Evolutionary conservation across 106 monocot species (phyloP).

Genomic region (Xerophyta viscosa): DNA sequence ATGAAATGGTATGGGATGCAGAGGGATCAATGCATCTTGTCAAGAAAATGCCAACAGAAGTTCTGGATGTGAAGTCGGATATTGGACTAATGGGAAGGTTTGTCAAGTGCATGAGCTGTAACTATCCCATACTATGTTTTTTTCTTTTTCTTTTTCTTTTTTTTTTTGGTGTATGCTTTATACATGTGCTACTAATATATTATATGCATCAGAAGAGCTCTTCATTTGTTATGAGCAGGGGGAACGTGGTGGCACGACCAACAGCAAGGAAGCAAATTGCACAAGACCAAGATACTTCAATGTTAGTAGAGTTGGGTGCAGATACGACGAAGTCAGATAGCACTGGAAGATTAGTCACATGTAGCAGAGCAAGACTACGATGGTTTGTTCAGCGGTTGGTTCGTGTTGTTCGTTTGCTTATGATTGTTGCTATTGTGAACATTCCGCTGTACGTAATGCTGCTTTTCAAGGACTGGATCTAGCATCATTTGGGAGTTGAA

Average conservation of each 20-base stretch:
- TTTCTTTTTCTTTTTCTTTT: not conserved
- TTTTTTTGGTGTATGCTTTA: not conserved
- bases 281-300: constrained; percentile 32
- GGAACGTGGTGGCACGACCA: constrained; percentile 47
- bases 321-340: constrained; percentile 30
- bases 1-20: constrained; percentile 97
- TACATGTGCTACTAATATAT: not conserved
- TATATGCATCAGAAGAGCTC: not conserved
- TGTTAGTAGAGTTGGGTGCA: constrained; percentile 37
- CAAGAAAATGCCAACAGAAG: constrained; percentile 33
- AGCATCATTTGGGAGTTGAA: not conserved
- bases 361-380: constrained; percentile 31
- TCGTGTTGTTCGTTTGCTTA: constrained; percentile 34
- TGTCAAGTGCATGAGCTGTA: not conserved
- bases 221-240: constrained; percentile 21
- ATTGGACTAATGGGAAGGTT: constrained; percentile 48
- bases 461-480: constrained; percentile 91
- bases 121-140: not conserved
- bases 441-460: constrained; percentile 90
- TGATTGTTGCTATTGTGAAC: constrained; percentile 65
- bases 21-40: constrained; percentile 96
- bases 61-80: constrained; percentile 25
- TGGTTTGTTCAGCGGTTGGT: constrained; percentile 44
- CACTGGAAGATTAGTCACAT: constrained; percentile 19
- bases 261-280: constrained; percentile 42